Conservation (phyloP, 2,329 filamentous ascomycete genomes). For the Penicillium sp. region DNA sequence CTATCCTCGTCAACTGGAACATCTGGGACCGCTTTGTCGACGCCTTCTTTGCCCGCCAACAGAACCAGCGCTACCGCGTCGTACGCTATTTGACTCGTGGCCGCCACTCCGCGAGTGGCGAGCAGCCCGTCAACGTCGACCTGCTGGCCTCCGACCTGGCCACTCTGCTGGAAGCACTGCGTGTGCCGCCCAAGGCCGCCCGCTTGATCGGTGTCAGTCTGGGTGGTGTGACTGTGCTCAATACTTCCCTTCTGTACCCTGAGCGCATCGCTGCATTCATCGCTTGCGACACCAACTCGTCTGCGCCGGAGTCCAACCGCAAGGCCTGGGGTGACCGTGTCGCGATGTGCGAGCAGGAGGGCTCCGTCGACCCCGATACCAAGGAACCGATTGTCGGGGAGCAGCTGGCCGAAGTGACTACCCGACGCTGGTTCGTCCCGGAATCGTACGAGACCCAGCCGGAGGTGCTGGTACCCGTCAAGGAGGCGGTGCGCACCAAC, state of each 20-base stretch:
- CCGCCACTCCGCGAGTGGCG: slow-evolving; percentile 47
- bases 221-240: slow-evolving; percentile 74
- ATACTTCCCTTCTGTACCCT: slow-evolving; percentile 67
- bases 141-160: slow-evolving; percentile 66
- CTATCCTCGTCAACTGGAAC: slow-evolving; percentile 69
- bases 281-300: slow-evolving; percentile 74
- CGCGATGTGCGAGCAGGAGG: slow-evolving; percentile 60
- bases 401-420: slow-evolving; percentile 67
- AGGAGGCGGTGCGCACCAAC: slow-evolving; percentile 67
- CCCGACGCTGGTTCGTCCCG: slow-evolving; percentile 69
- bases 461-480: slow-evolving; percentile 56
- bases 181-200: slow-evolving; percentile 61
- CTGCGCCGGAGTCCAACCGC: slow-evolving; percentile 69
- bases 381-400: slow-evolving; percentile 58
- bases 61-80: slow-evolving; percentile 64
- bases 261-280: slow-evolving; percentile 60
- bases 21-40: slow-evolving; percentile 78
- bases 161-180: slow-evolving; percentile 64
- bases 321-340: slow-evolving; percentile 77
- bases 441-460: slow-evolving; percentile 57
- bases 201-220: slow-evolving; percentile 73
- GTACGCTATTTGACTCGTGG: slow-evolving; percentile 77
- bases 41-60: slow-evolving; percentile 53
- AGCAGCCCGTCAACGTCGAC: slow-evolving; percentile 57
- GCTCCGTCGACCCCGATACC: slow-evolving; percentile 29